phyloP scores from a whole-genome alignment of 208 protist species.

The Leptomonas pyrrhocoris region DNA sequence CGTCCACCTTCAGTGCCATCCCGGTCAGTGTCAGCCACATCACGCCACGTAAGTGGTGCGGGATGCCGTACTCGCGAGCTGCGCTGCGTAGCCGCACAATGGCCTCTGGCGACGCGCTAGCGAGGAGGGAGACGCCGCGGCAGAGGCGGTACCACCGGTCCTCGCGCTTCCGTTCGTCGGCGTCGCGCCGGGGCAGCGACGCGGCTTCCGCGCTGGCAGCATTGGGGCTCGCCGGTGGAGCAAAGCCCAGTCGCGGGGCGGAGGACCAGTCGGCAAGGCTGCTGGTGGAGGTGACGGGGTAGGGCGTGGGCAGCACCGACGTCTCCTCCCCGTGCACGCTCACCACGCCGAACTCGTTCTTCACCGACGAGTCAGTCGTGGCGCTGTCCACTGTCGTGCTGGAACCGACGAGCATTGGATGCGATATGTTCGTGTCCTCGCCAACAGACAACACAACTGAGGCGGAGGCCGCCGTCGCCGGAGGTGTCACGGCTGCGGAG shows the following conservation, averaged over 20 bases:
- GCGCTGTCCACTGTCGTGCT: neutral
- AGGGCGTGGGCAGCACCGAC: conserved; percentile 29
- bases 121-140: conserved; percentile 55
- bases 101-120: conserved; percentile 36
- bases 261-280: conserved; percentile 60
- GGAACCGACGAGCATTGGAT: too few relatives aligned
- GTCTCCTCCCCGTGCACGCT: neutral
- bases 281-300: conserved; percentile 42
- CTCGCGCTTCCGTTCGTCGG: conserved; percentile 48
- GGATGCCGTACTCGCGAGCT: conserved; percentile 43
- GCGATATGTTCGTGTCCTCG: neutral
- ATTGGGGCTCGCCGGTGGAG: conserved; percentile 18
- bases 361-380: neutral
- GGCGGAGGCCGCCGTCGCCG: neutral
- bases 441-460: neutral
- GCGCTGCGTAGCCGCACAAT: conserved; percentile 42
- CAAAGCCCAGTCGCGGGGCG: conserved; percentile 54
- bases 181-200: conserved; percentile 25
- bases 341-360: neutral
- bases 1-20: conserved; percentile 63
- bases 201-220: conserved; percentile 29
- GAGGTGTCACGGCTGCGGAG: too few relatives aligned
- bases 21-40: conserved; percentile 79
- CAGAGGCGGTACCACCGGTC: conserved; percentile 51
- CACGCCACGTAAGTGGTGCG: conserved; percentile 52